phyloP scores from a whole-genome alignment of 2,329 filamentous ascomycete species.

The Fusarium papillatum region DNA sequence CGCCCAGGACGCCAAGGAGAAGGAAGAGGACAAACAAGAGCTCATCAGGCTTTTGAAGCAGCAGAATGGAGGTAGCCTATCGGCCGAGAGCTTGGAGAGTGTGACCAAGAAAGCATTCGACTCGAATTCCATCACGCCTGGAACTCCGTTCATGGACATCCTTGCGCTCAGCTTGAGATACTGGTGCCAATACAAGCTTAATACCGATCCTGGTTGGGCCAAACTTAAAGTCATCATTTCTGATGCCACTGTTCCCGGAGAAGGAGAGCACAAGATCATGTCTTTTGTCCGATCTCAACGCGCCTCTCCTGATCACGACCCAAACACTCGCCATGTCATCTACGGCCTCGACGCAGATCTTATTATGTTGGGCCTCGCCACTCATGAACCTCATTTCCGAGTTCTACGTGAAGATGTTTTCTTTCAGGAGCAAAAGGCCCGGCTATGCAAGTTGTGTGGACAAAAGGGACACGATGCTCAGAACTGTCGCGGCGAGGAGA shows the following conservation, averaged over 20 bases:
- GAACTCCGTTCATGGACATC: constrained; percentile 99
- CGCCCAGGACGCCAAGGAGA: constrained; percentile 94
- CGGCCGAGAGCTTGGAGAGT: constrained; percentile 72
- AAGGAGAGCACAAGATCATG: constrained; percentile 99
- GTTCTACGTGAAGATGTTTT: constrained; percentile 98
- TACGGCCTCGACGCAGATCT: constrained; percentile 98
- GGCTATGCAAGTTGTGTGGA: constrained; percentile 89
- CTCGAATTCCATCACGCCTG: constrained; percentile 88
- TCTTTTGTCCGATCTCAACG: constrained; percentile 96
- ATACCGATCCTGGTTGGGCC: constrained; percentile 95
- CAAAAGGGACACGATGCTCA: constrained; percentile 92
- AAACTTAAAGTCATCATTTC: constrained; percentile 98
- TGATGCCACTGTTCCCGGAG: constrained; percentile 96
- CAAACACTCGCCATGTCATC: constrained; percentile 97
- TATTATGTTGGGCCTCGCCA: constrained; percentile 98
- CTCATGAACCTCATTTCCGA: constrained; percentile 97
- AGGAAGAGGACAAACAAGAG: constrained; percentile 91
- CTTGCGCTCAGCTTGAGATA: constrained; percentile 91
- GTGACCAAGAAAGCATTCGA: constrained; percentile 93
- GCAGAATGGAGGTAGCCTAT: constrained; percentile 76
- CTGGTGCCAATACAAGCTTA: constrained; percentile 98
- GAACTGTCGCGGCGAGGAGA: constrained; percentile 84
- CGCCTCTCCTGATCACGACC: constrained; percentile 90
- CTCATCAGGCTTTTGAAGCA: constrained; percentile 87
- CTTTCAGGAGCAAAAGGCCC: constrained; percentile 86